These are phyloP conservation scores for Pythium grandisporangium DNA, from an alignment of 352 stramenopile species.

Conservation along the genomic window DNA sequence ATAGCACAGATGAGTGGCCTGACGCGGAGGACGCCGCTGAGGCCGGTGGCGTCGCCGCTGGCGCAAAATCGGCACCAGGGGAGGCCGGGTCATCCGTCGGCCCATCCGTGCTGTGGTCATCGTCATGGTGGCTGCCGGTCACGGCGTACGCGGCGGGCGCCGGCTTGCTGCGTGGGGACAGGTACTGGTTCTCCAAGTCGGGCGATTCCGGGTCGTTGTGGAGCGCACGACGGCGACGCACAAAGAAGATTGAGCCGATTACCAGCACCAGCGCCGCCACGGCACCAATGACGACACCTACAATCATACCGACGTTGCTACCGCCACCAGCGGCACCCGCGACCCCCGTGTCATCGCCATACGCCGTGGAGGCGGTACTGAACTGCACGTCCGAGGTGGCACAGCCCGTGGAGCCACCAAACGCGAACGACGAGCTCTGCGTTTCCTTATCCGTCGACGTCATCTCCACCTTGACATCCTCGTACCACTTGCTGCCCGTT, in stretches of 20 bases:
- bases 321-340: neutral
- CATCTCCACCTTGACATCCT: constrained; percentile 47
- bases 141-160: constrained; percentile 20
- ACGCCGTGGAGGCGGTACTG: constrained; percentile 36
- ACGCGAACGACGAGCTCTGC: constrained; percentile 46
- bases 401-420: constrained; percentile 39
- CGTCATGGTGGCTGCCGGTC: constrained; percentile 18
- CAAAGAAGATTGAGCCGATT: constrained; percentile 51
- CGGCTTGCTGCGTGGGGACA: constrained; percentile 42
- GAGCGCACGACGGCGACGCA: constrained; percentile 40
- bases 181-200: constrained; percentile 46
- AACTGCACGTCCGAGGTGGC: constrained; percentile 62
- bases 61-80: constrained; percentile 8
- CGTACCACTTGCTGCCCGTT: constrained; percentile 40
- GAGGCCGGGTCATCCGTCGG: constrained; percentile 10
- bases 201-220: constrained; percentile 17
- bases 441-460: constrained; percentile 45
- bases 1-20: neutral
- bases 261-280: constrained; percentile 50
- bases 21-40: neutral
- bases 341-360: constrained; percentile 24
- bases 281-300: constrained; percentile 27
- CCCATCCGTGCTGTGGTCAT: constrained; percentile 17
- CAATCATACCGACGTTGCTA: constrained; percentile 16
- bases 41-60: constrained; percentile 6